Percentiles rank a stretch among this genome's conserved stretches.
phyloP scores from a whole-genome alignment of 2,329 filamentous ascomycete genomes.

The Colletotrichum liriopes region DNA sequence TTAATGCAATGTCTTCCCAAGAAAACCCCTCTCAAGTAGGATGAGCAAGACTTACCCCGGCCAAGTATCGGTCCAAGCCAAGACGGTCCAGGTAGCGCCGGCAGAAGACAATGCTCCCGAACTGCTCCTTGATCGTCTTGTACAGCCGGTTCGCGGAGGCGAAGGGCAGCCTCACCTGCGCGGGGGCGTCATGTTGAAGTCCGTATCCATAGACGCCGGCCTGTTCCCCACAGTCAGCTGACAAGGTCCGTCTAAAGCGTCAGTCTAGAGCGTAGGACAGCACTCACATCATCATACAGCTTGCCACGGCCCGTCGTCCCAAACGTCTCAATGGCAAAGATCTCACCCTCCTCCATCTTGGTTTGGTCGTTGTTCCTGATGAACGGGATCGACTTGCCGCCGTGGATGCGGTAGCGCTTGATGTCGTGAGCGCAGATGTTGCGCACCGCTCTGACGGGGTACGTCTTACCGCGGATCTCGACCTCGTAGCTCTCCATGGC shows the following conservation, averaged over 20 bases:
- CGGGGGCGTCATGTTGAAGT: conserved; percentile 55
- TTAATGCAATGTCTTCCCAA: conserved; percentile 32
- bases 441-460: conserved; percentile 87
- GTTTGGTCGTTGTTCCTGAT: conserved; percentile 90
- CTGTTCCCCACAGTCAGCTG: conserved; percentile 48
- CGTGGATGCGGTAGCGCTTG: conserved; percentile 90
- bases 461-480: conserved; percentile 83
- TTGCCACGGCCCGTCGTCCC: conserved; percentile 93
- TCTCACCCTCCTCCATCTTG: conserved; percentile 98
- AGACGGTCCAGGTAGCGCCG: conserved; percentile 75
- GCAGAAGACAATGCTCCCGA: conserved; percentile 74
- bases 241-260: background rate
- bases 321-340: conserved; percentile 97
- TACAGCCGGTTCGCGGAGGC: conserved; percentile 70
- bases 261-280: background rate
- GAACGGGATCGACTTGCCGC: conserved; percentile 93
- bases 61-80: conserved; percentile 72
- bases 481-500: conserved; percentile 95
- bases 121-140: conserved; percentile 74
- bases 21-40: accelerated
- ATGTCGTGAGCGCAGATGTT: conserved; percentile 95
- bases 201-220: conserved; percentile 68
- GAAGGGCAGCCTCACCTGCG: conserved; percentile 57
- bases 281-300: conserved; percentile 83
- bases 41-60: conserved; percentile 62